Evolutionary conservation across 176 grass and related monocot genomes (phyloP), one percentile per base, ranked within the genome.

Genomic region (sorghum (Sorghum bicolor)): DNA sequence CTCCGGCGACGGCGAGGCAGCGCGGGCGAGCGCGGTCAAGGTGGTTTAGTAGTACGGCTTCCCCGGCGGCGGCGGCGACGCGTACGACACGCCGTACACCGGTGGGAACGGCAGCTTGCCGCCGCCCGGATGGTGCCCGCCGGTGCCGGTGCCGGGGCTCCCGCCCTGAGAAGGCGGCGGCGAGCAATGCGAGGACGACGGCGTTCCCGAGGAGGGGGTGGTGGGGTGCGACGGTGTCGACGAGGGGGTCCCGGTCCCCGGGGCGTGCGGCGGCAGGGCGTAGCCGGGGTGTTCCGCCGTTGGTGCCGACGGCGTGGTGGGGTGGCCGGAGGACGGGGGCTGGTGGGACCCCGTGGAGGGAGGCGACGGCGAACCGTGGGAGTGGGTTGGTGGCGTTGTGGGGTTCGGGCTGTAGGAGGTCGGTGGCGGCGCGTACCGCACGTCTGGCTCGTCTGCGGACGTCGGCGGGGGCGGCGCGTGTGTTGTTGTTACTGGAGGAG

Each of bases 31-130:
- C 26, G n/a, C 31, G 10, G 48, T 6, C 72, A 44, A 26, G 48
- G 19, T 2, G 55, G n/a, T 16, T 77, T 85, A 91, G 36, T 91
- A 65, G 86, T 85, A 73, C 55, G 89, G 92, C 71, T 87, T 81
- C 79, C 22, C 74, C 0, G 92, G 92, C 0, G 92, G 92, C 3
- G 92, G 92, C 24, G 92, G 92, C 2, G 92, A 94, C 15, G 87
- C 71, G 80, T 94, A 94, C 1, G 92, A 58, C 85, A 94, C 43
- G 64, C 92, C 84, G 84, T 91, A 84, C 5, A 94, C 92, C 0
- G 92, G 92, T 8, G 92, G 92, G 71, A 94, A 94, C 7, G 86
- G 85, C 31, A 64, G n/a, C 48, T 87, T 87, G 5, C 71, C 84
- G 17, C 79, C 68, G 1, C 41, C 17, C 13, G 61, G 66, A 45